Evolutionary conservation across 73 alveolate species (phyloP).

Genomic region (Paramecium caudatum): DNA sequence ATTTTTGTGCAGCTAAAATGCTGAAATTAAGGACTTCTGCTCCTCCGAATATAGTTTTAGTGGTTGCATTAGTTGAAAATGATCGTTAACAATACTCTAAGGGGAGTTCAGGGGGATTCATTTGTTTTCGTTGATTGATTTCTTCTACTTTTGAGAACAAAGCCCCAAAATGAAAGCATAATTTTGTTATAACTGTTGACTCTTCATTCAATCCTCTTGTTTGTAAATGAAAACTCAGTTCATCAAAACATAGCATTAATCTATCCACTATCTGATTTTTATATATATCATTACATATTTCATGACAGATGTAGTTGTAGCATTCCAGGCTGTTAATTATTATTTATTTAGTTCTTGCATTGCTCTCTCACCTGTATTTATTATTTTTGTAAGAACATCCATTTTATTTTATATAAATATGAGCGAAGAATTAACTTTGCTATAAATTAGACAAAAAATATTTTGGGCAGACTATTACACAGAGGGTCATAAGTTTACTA

Average conservation of each 20-base stretch:
- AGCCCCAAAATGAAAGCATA: not conserved
- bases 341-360: not conserved
- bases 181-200: conserved; percentile 3
- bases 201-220: conserved; percentile 22
- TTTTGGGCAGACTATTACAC: conserved; percentile 3
- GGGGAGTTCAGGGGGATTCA: conserved; percentile 36
- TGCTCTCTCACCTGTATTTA: conserved; percentile 21
- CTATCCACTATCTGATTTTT: conserved; percentile 11
- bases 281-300: conserved; percentile 27
- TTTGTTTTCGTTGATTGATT: not conserved
- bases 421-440: conserved; percentile 15
- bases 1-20: not conserved
- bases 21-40: conserved; percentile 16
- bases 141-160: conserved; percentile 35
- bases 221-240: conserved; percentile 24
- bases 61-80: not conserved
- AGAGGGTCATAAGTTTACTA: not conserved
- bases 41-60: conserved; percentile 55
- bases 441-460: not conserved
- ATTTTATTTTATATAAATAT: conserved; percentile 22
- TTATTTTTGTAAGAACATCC: conserved; percentile 22
- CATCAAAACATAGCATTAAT: conserved; percentile 52
- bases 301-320: not conserved
- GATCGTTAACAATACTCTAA: conserved; percentile 45
- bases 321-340: conserved; percentile 25